Base-by-base conservation (phyloP, 441 rosid species). In the Gossypium davidsonii region DNA sequence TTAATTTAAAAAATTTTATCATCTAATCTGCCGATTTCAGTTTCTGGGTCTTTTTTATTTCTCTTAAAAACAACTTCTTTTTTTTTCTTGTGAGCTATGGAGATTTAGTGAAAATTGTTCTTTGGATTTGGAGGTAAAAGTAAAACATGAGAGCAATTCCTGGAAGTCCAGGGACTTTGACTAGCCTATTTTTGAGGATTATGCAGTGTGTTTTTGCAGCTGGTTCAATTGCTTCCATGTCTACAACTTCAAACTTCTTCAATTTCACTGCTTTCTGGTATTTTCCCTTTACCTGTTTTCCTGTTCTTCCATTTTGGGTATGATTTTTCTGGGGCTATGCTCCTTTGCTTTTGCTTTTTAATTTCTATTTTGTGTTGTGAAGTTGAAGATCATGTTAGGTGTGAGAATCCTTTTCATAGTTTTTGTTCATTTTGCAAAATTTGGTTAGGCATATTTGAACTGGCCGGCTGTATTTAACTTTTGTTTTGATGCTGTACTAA, bases 101-200 rank as follows among this genome's bases (percentile, higher is more conserved):
- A 52, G 72, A 77, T 77, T 74, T 72, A 62, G 3, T 57, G 10
- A 20, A 37, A 55, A 31, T 1, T 77, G 61, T 71, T 57, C 71
- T 4, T 26, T 39, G 11, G 67, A 26, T 68, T 80, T 68, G 46
- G 58, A 39, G 34, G 65, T 21, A 6, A n/a, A 31, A 21, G 4
- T 20, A 18, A 10, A 83, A 80, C 68, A 91, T 93, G 96, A 90
- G 78, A 89, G 88, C 83, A 77, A 87, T 91, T 80, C 85, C 92
- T 58, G 97, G 96, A 62, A 85, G 91, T 52, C 98, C 98, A 5
- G 96, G 97, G 80, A 91, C 97, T 65, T 70, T 84, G 81, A 89
- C 93, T 57, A 90, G 84, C 51, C 83, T 91, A 48, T 76, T 73
- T 75, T 78, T 91, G 83, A 88, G 97, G 85, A 77, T 89, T 67